phyloP scores from a whole-genome alignment of 73 alveolate species.

The Paramecium primaurelia region DNA sequence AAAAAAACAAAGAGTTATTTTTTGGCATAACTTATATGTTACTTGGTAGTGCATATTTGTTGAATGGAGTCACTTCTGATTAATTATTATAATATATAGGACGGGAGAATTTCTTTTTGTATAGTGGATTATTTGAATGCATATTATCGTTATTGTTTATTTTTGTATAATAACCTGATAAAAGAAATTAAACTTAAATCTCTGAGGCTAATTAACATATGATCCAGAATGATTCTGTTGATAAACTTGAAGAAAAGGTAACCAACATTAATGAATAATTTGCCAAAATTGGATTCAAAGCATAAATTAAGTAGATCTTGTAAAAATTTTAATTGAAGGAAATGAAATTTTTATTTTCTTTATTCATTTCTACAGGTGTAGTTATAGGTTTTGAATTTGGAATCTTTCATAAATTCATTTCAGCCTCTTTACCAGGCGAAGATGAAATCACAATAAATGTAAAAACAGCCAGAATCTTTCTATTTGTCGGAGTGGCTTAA shows the following conservation, averaged over 20 bases:
- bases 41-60: neutral
- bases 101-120: neutral
- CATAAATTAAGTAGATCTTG: neutral
- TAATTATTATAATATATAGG: neutral
- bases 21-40: neutral
- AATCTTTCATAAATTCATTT: neutral
- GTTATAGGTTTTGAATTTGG: slow-evolving; percentile 15
- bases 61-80: neutral
- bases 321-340: neutral
- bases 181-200: neutral
- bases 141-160: neutral
- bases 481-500: neutral
- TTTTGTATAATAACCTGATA: neutral
- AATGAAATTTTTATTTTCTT: neutral
- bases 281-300: neutral
- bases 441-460: neutral
- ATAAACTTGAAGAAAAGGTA: neutral
- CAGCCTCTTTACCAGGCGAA: neutral
- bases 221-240: neutral
- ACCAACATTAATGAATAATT: neutral
- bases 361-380: neutral
- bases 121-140: neutral
- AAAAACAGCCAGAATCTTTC: neutral
- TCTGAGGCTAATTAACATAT: neutral
- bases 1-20: neutral